Percentiles rank a stretch among this genome's conserved stretches.
phyloP scores from a whole-genome alignment of 768 basidiomycete species.

The Amanita rubescens region DNA sequence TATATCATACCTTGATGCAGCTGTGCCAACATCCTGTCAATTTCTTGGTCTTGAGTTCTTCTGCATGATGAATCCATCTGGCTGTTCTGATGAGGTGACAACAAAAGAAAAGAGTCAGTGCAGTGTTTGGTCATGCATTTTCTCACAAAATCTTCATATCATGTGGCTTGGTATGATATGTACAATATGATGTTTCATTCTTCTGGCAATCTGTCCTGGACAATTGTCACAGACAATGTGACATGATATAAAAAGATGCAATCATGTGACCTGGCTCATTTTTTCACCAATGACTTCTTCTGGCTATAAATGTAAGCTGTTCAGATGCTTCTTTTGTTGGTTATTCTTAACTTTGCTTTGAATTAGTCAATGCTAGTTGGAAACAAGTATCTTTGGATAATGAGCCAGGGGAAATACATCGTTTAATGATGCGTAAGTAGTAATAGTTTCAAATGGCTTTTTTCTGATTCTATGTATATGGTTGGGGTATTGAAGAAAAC shows the following conservation, averaged over 20 bases:
- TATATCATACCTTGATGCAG: too few species aligned
- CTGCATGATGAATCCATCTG: too few species aligned
- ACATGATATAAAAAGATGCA: too few species aligned
- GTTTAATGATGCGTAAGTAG: background rate
- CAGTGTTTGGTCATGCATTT: too few species aligned
- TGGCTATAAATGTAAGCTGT: background rate
- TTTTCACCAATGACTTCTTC: background rate
- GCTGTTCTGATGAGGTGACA: too few species aligned
- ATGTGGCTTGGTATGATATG: background rate
- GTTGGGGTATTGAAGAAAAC: constrained; percentile 31
- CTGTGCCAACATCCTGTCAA: too few species aligned
- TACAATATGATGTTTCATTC: background rate
- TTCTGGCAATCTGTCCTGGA: too few species aligned
- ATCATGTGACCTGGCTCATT: background rate
- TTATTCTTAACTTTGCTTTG: background rate
- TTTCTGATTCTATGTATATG: constrained; percentile 10
- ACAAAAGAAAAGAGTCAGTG: too few species aligned
- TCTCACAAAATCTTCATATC: too few species aligned
- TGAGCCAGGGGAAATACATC: background rate
- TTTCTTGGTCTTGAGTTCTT: too few species aligned
- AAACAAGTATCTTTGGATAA: background rate
- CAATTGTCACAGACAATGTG: too few species aligned
- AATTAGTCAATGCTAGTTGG: background rate
- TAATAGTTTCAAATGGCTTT: background rate
- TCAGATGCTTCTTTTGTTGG: background rate